phyloP scores from a whole-genome alignment of 2,329 filamentous ascomycete species.

The Penicillium sp. region DNA sequence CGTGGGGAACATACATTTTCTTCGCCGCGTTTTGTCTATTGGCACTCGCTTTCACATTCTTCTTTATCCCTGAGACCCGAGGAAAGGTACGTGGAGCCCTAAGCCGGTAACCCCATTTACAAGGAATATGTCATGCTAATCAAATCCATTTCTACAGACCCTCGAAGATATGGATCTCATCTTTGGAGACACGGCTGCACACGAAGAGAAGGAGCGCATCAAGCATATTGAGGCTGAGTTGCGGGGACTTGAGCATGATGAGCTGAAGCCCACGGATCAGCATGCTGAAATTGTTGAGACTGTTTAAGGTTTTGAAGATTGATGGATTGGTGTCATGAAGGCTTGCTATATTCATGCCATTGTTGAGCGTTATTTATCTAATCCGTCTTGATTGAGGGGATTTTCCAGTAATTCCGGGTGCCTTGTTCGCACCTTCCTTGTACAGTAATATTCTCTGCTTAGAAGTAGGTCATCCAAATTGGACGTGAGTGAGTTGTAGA shows the following conservation, averaged over 20 bases:
- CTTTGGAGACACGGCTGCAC: slow-evolving; percentile 43
- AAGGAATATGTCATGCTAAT: neutral
- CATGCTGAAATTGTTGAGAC: slow-evolving; percentile 24
- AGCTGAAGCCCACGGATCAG: slow-evolving; percentile 24
- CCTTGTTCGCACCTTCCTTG: too few species aligned
- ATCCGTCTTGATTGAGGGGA: too few species aligned
- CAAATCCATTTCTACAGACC: slow-evolving; percentile 33
- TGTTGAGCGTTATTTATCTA: too few species aligned
- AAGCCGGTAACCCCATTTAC: neutral
- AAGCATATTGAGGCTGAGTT: slow-evolving; percentile 43
- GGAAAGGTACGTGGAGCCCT: slow-evolving; percentile 32
- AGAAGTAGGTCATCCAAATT: too few species aligned
- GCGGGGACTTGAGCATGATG: slow-evolving; percentile 29
- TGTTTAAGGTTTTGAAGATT: slow-evolving; percentile 4
- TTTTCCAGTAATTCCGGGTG: too few species aligned
- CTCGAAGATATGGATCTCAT: slow-evolving; percentile 60
- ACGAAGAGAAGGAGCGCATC: slow-evolving; percentile 43
- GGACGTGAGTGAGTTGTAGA: too few species aligned
- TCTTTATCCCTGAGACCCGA: slow-evolving; percentile 40
- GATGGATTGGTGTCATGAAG: too few species aligned
- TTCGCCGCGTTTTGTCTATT: slow-evolving; percentile 42
- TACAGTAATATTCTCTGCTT: too few species aligned
- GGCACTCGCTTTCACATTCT: slow-evolving; percentile 37
- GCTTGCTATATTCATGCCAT: too few species aligned
- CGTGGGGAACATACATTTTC: slow-evolving; percentile 45